These are phyloP conservation scores for Leccinum angustisporum DNA, from an alignment of 1,284 basidiomycete species.

Conservation along the genomic window DNA sequence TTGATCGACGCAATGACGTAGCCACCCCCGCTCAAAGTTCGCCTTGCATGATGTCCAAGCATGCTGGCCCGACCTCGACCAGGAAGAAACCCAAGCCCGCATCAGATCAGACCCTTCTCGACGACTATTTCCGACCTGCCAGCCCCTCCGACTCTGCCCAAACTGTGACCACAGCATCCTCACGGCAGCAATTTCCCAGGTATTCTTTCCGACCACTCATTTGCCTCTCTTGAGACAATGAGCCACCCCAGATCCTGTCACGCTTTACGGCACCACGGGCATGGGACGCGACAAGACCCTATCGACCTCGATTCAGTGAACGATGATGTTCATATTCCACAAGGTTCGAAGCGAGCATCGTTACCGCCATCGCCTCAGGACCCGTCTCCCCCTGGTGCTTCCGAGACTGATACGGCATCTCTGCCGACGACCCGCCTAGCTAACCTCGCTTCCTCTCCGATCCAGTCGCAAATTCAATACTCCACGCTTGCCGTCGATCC, in stretches of 20 bases:
- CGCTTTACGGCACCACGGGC: constrained; percentile 17
- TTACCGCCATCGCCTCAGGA: constrained; percentile 18
- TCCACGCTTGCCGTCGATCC: constrained; percentile 47
- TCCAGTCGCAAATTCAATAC: constrained; percentile 23
- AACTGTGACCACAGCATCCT: constrained; percentile 9
- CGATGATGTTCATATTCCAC: constrained; percentile 15
- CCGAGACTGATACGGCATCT: constrained; percentile 12
- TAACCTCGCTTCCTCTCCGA: constrained; percentile 6
- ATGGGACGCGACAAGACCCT: constrained; percentile 27
- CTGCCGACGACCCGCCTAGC: constrained; percentile 7
- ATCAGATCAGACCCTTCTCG: constrained; percentile 22
- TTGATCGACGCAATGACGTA: constrained; percentile 33
- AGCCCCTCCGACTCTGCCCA: constrained; percentile 15
- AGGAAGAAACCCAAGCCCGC: constrained; percentile 25
- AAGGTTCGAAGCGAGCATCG: constrained; percentile 9
- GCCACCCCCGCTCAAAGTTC: constrained; percentile 15
- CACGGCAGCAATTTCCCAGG: constrained; percentile 18
- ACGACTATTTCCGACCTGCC: constrained; percentile 30
- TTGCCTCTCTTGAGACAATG: constrained; percentile 14
- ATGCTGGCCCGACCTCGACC: constrained; percentile 9
- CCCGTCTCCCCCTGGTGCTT: constrained; percentile 9
- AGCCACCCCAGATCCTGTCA: background rate
- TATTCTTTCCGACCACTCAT: constrained; percentile 18
- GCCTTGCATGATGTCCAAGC: constrained; percentile 28
- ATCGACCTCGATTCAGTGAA: constrained; percentile 28